Percentiles rank a stretch among this genome's conserved stretches.
Evolutionary conservation across 495 filamentous ascomycete species (phyloP).

Genomic region (Parmelia sp.): DNA sequence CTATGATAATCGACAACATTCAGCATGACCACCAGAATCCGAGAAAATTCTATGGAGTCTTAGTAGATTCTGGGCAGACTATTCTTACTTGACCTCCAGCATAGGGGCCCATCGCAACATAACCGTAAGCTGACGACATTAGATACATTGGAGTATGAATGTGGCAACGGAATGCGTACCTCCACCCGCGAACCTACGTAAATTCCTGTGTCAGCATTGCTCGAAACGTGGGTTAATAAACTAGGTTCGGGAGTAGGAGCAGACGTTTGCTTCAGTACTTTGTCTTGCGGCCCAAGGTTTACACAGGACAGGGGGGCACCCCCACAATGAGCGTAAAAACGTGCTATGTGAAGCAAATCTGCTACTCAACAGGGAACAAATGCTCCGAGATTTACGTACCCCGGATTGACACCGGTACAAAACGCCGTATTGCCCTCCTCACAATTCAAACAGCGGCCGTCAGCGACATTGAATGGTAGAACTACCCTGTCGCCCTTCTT

Average conservation of each 20-base stretch:
- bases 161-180: not conserved
- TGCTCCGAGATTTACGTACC: no score
- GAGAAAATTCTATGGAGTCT: not conserved
- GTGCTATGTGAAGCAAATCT: no score
- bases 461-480: conserved; percentile 54
- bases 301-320: no score
- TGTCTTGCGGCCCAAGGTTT: no score
- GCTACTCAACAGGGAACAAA: no score
- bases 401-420: conserved; percentile 52
- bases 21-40: not conserved
- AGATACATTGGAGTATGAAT: not conserved
- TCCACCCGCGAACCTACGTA: conserved; percentile 54
- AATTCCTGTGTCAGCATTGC: no score
- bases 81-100: conserved; percentile 37
- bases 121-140: conserved; percentile 42
- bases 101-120: conserved; percentile 56
- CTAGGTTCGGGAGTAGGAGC: no score
- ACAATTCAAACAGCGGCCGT: conserved; percentile 53
- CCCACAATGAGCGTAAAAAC: no score
- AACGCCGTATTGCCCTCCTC: conserved; percentile 54
- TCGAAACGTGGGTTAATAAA: no score
- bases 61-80: not conserved
- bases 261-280: no score
- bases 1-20: conserved; percentile 20
- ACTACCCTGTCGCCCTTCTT: conserved; percentile 40